These are phyloP conservation scores for Metarhizium anisopliae DNA, from an alignment of 2,329 filamentous ascomycete species.

Conservation along the genomic window DNA sequence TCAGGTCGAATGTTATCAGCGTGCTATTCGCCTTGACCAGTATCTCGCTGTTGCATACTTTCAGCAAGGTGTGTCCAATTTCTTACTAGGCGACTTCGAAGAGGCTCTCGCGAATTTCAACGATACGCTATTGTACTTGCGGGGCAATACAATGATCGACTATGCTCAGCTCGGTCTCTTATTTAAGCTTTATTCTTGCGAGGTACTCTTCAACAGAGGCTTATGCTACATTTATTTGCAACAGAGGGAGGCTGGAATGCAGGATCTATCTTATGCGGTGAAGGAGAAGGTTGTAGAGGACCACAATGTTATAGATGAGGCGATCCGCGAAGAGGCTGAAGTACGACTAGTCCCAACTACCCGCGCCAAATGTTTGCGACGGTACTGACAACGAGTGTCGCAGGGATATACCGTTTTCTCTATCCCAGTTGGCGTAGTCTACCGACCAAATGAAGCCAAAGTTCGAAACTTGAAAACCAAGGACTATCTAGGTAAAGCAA, in stretches of 20 bases:
- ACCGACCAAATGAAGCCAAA: constrained; percentile 93
- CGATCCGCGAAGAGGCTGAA: constrained; percentile 86
- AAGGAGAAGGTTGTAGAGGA: constrained; percentile 96
- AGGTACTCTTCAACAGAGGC: constrained; percentile 94
- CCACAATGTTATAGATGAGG: constrained; percentile 96
- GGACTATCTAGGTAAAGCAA: constrained; percentile 94
- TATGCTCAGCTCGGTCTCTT: constrained; percentile 92
- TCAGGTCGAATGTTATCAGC: constrained; percentile 90
- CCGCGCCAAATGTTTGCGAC: background rate
- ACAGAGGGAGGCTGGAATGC: constrained; percentile 81
- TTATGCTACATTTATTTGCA: constrained; percentile 96
- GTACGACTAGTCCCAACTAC: constrained; percentile 36
- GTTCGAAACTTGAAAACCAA: constrained; percentile 97
- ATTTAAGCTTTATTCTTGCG: constrained; percentile 95
- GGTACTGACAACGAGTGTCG: constrained; percentile 12
- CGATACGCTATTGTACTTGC: constrained; percentile 86
- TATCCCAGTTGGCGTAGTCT: constrained; percentile 90
- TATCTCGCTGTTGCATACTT: constrained; percentile 98
- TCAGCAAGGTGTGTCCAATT: constrained; percentile 96
- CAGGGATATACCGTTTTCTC: constrained; percentile 98
- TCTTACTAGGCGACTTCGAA: constrained; percentile 92
- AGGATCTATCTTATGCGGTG: constrained; percentile 81
- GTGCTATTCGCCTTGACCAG: constrained; percentile 80
- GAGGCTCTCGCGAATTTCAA: constrained; percentile 98
- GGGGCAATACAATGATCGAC: constrained; percentile 95